These are phyloP conservation scores for Tolypocladium pustulatum DNA, from an alignment of 2,329 filamentous ascomycete genomes.

Conservation along the genomic window DNA sequence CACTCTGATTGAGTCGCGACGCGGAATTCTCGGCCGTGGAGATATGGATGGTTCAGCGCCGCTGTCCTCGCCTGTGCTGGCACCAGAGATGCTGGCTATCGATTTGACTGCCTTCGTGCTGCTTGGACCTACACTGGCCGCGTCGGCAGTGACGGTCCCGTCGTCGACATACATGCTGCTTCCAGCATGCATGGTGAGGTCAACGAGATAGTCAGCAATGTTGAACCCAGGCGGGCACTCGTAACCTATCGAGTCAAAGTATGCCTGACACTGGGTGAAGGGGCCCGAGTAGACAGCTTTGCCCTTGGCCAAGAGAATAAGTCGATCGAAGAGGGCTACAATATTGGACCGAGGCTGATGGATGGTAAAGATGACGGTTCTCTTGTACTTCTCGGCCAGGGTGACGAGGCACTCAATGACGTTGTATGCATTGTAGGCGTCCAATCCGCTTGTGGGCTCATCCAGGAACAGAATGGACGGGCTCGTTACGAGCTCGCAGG, in stretches of 20 bases:
- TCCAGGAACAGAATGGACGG: constrained; percentile 96
- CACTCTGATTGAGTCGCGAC: constrained; percentile 70
- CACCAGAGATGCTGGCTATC: constrained; percentile 71
- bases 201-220: constrained; percentile 94
- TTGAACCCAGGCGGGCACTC: constrained; percentile 94
- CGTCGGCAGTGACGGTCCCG: constrained; percentile 41
- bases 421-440: constrained; percentile 97
- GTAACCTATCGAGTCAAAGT: constrained; percentile 89
- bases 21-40: constrained; percentile 54
- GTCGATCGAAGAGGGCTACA: constrained; percentile 87
- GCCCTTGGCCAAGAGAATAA: constrained; percentile 84
- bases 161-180: constrained; percentile 46
- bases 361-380: constrained; percentile 96
- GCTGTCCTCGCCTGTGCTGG: constrained; percentile 61
- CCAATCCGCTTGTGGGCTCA: constrained; percentile 90
- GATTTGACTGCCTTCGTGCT: constrained; percentile 86
- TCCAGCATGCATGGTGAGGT: constrained; percentile 93
- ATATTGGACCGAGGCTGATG: constrained; percentile 98
- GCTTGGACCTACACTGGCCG: constrained; percentile 64
- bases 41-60: constrained; percentile 48
- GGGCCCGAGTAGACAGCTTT: constrained; percentile 89
- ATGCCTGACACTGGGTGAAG: constrained; percentile 77
- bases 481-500: constrained; percentile 94
- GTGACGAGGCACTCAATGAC: constrained; percentile 94
- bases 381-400: constrained; percentile 89